Base-by-base conservation (phyloP, 441 rosid genomes). In the Geranium incanum region DNA sequence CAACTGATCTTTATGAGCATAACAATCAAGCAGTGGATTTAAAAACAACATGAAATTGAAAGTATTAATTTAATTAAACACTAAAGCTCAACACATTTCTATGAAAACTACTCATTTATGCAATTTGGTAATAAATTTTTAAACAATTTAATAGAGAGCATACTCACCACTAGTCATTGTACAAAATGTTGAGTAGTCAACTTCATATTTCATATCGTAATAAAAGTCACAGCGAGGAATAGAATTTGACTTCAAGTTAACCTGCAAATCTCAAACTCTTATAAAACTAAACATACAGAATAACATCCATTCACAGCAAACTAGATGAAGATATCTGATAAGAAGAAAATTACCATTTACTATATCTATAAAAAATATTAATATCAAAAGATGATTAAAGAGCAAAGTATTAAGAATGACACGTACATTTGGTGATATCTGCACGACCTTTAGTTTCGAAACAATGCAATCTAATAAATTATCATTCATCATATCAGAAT, bases 101-200 rank as follows among this genome's bases (percentile, higher is more conserved):
- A 45, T 28, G 33, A 28, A 28, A 45, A 45, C 13, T 45, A 45
- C 2, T 57, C 15, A 57, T 16, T 18, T 16, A 57, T 57, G 64
- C 64, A 57, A 16, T 57, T 18, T 5, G 6, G 38, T 33, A 28
- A 21, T 33, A 64, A 0, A 0, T 6, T 23, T 64, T 21, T 0
- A 0, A 64, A 4, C 39, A 36, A 59, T n/a, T 11, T 9, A 72
- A 43, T 62, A 28, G 23, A 63, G 19, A 13, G 71, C 64, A 18
- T 57, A 18, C 64, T 57, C 28, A 88, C 91, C 87, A 81, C 75
- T 67, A 62, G 81, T 84, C 36, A 87, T 62, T 36, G 78, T 81
- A 66, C 72, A 69, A 71, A 88, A 83, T 4, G 96, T 81, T 11
- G 90, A 79, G 64, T 80, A 85, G 1, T 87, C 87, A 63, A 90